Evolutionary conservation across 2,329 filamentous ascomycete species (phyloP).

Genomic region (Aspergillus aculeatinus): DNA sequence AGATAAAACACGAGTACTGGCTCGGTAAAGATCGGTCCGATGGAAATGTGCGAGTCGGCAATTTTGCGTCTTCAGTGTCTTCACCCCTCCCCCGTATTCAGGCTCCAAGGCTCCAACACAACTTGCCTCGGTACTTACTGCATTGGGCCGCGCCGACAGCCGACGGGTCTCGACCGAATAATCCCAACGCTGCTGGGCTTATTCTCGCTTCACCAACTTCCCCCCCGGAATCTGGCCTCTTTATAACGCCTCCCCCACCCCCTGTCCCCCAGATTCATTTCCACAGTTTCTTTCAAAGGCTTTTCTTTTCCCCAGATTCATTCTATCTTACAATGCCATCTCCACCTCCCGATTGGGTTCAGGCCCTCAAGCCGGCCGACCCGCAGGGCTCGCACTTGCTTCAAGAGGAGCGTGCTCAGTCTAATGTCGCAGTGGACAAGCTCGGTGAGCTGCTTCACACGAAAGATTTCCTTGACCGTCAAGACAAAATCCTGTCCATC

Average conservation of each 20-base stretch:
- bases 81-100: not conserved
- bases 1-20: not conserved
- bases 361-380: slow-evolving; percentile 63
- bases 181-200: too few species aligned
- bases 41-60: not conserved
- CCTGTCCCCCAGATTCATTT: not conserved
- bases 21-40: not conserved
- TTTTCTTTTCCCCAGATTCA: slow-evolving; percentile 2
- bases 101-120: slow-evolving; percentile 3
- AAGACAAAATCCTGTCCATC: slow-evolving; percentile 61
- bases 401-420: slow-evolving; percentile 65
- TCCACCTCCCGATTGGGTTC: slow-evolving; percentile 62
- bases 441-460: slow-evolving; percentile 70
- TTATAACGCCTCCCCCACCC: not conserved
- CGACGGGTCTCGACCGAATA: slow-evolving; percentile 5
- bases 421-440: slow-evolving; percentile 65
- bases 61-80: not conserved
- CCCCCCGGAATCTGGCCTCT: slow-evolving; percentile 7
- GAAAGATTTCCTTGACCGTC: slow-evolving; percentile 61
- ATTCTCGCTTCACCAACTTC: not conserved
- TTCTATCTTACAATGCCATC: slow-evolving; percentile 32
- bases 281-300: slow-evolving; percentile 3
- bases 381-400: slow-evolving; percentile 70
- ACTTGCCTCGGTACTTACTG: slow-evolving; percentile 25
- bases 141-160: slow-evolving; percentile 14